phyloP scores from a whole-genome alignment of 2,329 filamentous ascomycete species.

The Sporothrix pseudoabietina region DNA sequence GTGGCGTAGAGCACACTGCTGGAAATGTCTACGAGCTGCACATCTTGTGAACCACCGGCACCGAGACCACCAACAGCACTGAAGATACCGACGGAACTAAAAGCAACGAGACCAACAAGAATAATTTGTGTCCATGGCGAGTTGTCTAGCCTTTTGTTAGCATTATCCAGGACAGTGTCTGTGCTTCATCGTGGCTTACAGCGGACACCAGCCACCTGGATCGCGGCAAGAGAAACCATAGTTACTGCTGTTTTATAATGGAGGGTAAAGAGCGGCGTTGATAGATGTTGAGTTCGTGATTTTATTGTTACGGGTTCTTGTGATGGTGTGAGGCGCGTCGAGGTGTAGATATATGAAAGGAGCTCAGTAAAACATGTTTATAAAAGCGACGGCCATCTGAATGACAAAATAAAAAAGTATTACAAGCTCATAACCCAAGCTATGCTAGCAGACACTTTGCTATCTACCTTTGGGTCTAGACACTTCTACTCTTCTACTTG shows the following conservation, averaged over 20 bases:
- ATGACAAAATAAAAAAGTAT: neutral
- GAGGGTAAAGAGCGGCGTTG: neutral
- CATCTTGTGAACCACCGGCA: conserved; percentile 13
- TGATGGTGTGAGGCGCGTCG: neutral
- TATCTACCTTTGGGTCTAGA: neutral
- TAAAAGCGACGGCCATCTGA: too few species aligned
- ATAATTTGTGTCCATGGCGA: conserved; percentile 13
- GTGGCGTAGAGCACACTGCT: conserved; percentile 5
- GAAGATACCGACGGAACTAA: conserved; percentile 20
- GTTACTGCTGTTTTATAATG: neutral
- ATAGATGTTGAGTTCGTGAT: neutral
- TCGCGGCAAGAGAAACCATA: neutral
- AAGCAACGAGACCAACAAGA: conserved; percentile 6
- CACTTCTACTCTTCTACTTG: too few species aligned
- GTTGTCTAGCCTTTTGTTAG: neutral
- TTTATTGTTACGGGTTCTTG: too few species aligned
- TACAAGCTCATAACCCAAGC: neutral
- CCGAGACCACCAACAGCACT: neutral
- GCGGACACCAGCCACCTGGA: neutral
- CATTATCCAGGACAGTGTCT: too few species aligned
- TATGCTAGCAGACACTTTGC: neutral
- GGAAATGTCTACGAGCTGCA: conserved; percentile 16
- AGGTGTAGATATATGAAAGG: neutral
- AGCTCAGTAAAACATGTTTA: too few species aligned
- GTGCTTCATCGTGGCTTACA: neutral